Percentiles rank a stretch among this genome's conserved stretches.
Evolutionary conservation across 805 yeast species (phyloP).

Genomic region (Saccharomycopsis fibuligera): DNA sequence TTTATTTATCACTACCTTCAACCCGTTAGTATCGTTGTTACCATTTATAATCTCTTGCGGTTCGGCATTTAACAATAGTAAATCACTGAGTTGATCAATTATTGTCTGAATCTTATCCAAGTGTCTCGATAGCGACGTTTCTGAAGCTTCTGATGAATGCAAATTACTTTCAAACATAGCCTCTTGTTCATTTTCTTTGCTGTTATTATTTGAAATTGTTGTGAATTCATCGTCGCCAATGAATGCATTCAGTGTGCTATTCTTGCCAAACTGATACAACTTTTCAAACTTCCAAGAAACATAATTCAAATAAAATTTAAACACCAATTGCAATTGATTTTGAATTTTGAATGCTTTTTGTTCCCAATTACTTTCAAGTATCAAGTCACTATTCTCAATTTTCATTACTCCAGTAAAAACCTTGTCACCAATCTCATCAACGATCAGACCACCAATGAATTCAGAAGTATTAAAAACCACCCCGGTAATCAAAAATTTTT

Average conservation of each 20-base stretch:
- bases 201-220: background rate
- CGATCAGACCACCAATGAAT: constrained; percentile 18
- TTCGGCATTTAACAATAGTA: no score
- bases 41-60: constrained; percentile 1
- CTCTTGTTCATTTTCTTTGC: constrained; percentile 1
- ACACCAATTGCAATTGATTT: constrained; percentile 2
- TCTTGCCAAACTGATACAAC: constrained; percentile 24
- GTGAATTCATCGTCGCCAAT: background rate
- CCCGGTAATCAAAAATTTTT: constrained; percentile 23
- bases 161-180: constrained; percentile 25
- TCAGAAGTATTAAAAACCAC: constrained; percentile 24
- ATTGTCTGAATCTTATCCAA: background rate
- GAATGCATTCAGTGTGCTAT: background rate
- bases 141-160: background rate
- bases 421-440: constrained; percentile 10
- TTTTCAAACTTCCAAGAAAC: constrained; percentile 21
- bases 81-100: constrained; percentile 4
- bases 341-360: background rate
- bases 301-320: constrained; percentile 15
- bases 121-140: background rate
- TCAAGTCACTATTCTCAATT: background rate
- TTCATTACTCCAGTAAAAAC: background rate
- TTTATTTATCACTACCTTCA: background rate
- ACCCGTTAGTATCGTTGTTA: background rate
- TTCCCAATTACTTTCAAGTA: background rate